These are phyloP conservation scores for Jatropha curcas DNA, from an alignment of 345 rosid genomes.

Conservation along the genomic window DNA sequence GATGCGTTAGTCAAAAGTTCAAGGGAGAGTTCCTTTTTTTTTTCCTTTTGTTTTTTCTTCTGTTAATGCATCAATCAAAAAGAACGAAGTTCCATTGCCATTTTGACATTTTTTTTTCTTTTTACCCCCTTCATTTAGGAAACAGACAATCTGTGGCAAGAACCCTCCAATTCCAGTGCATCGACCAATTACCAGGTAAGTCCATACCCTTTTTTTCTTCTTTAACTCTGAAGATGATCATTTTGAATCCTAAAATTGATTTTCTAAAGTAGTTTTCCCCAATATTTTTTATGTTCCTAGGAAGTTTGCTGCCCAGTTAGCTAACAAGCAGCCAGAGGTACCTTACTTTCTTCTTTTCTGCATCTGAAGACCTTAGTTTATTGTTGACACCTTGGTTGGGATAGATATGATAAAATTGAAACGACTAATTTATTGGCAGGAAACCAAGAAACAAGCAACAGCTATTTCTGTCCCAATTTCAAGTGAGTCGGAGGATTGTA, in stretches of 20 bases:
- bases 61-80: neutral
- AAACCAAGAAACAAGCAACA: slow-evolving; percentile 45
- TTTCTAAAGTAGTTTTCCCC: neutral
- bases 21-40: neutral
- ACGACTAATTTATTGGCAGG: slow-evolving; percentile 32
- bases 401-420: neutral
- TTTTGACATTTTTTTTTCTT: too few relatives aligned
- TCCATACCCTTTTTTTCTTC: neutral
- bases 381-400: neutral
- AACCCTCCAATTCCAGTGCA: slow-evolving; percentile 56
- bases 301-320: slow-evolving; percentile 79
- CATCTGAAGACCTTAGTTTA: slow-evolving; percentile 1
- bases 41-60: neutral
- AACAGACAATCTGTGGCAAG: slow-evolving; percentile 45
- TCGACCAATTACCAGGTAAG: slow-evolving; percentile 86
- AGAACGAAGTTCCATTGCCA: neutral
- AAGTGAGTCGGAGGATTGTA: slow-evolving; percentile 40
- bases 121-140: slow-evolving; percentile 33
- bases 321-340: slow-evolving; percentile 69
- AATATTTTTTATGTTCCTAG: slow-evolving; percentile 28
- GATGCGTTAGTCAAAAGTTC: neutral
- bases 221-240: neutral
- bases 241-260: neutral
- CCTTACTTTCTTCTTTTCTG: slow-evolving; percentile 14
- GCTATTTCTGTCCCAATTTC: slow-evolving; percentile 24